A percentile compares a stretch with the other conserved stretches of the same genome.
Conservation (phyloP, 2,329 filamentous ascomycete species). For the Dryadomyces quercivorus region DNA sequence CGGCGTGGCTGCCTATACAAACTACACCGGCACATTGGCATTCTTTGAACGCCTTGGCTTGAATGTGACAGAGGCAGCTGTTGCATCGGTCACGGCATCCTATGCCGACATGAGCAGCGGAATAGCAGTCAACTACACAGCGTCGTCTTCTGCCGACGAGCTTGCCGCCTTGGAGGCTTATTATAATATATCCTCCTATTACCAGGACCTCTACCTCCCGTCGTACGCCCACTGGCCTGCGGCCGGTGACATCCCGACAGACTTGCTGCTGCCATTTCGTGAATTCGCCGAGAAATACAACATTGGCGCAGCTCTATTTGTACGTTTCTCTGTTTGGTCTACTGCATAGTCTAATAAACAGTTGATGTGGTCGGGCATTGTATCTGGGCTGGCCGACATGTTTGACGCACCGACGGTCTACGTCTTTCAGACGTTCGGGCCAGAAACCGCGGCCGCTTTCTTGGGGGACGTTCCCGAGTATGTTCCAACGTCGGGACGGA, state of each 20-base stretch:
- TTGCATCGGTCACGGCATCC: constrained; percentile 14
- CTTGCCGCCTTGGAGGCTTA: constrained; percentile 4
- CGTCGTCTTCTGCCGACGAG: constrained; percentile 9
- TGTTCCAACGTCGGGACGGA: constrained; percentile 21
- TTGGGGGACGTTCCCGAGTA: constrained; percentile 18
- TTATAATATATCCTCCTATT: constrained; percentile 17
- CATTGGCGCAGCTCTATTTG: constrained; percentile 13
- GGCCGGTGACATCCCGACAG: constrained; percentile 28
- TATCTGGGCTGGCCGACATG: constrained; percentile 28
- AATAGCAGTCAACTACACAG: constrained; percentile 15
- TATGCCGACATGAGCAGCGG: constrained; percentile 27
- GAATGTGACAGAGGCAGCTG: constrained; percentile 13
- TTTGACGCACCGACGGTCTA: constrained; percentile 30
- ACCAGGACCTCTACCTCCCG: constrained; percentile 20
- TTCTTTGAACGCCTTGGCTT: constrained; percentile 34
- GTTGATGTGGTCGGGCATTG: constrained; percentile 29
- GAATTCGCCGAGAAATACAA: constrained; percentile 34
- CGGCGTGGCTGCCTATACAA: constrained; percentile 24
- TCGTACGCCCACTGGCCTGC: constrained; percentile 29
- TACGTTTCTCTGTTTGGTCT: neutral
- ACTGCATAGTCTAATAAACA: constrained; percentile 5
- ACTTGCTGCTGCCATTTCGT: constrained; percentile 33
- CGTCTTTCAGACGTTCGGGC: constrained; percentile 28
- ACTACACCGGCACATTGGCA: constrained; percentile 24
- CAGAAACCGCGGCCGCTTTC: constrained; percentile 22